These are phyloP conservation scores for Fusarium duplospermum DNA, from an alignment of 2,329 filamentous ascomycete species.

Conservation along the genomic window DNA sequence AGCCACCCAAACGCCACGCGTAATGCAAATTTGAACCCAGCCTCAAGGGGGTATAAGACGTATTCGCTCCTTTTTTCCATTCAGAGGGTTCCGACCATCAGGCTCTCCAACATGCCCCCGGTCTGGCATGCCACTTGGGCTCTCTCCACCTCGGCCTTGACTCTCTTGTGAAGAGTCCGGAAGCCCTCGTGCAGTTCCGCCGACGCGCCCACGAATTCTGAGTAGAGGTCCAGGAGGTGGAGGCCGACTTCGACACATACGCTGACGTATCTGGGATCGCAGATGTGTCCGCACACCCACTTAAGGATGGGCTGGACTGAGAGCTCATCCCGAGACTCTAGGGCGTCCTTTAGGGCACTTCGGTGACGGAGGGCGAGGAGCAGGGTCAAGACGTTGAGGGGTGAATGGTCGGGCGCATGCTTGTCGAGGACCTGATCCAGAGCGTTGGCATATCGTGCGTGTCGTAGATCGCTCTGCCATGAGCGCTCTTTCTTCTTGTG, in stretches of 20 bases:
- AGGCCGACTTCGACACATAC: constrained; percentile 87
- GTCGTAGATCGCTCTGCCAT: constrained; percentile 87
- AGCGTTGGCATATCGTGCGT: constrained; percentile 80
- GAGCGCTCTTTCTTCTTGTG: constrained; percentile 69
- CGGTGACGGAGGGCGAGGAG: constrained; percentile 89
- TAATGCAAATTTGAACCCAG: constrained; percentile 44
- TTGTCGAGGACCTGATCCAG: constrained; percentile 81
- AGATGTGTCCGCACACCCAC: constrained; percentile 85
- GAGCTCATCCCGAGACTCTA: constrained; percentile 83
- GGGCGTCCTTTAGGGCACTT: constrained; percentile 82
- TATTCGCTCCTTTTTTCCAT: constrained; percentile 22
- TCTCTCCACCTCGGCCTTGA: constrained; percentile 82
- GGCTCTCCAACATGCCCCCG: constrained; percentile 84
- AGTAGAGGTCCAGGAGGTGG: constrained; percentile 87
- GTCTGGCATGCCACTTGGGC: constrained; percentile 86
- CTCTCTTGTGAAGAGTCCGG: constrained; percentile 74
- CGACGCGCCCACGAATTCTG: constrained; percentile 80
- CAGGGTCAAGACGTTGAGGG: constrained; percentile 77
- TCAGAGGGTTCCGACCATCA: constrained; percentile 57
- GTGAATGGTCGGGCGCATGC: constrained; percentile 62
- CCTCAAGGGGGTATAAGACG: constrained; percentile 36
- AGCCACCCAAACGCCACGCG: constrained; percentile 44
- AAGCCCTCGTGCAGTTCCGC: constrained; percentile 79
- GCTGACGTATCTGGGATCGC: constrained; percentile 83
- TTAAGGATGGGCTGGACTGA: constrained; percentile 83